A percentile compares a stretch with the other conserved stretches of the same genome.
Conservation (phyloP, 768 basidiomycete genomes). For the Terana coerulea region DNA sequence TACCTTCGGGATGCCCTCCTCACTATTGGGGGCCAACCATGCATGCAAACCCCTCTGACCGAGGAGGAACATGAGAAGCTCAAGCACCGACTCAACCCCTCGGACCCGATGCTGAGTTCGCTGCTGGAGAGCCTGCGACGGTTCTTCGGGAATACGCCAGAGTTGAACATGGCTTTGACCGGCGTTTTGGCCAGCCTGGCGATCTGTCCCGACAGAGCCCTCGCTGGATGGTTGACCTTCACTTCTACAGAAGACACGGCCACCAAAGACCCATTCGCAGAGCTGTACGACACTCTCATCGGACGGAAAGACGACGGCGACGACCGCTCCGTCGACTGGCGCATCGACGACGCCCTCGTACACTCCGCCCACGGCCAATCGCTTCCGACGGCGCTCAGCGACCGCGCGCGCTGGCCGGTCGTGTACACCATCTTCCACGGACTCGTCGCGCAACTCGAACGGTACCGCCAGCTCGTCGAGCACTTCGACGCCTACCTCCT, state of each 20-base stretch:
- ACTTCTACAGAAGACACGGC: conserved; percentile 38
- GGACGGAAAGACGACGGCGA: conserved; percentile 54
- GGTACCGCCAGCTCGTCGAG: conserved; percentile 69
- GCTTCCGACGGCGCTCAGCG: conserved; percentile 68
- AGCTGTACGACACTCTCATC: background rate
- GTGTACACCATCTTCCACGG: conserved; percentile 79
- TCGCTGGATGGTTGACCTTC: conserved; percentile 88
- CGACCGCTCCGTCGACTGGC: conserved; percentile 78
- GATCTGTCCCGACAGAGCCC: conserved; percentile 78
- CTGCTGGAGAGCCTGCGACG: conserved; percentile 66
- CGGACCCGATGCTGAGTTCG: conserved; percentile 69
- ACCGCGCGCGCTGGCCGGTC: conserved; percentile 69
- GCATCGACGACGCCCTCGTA: conserved; percentile 63
- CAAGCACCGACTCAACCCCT: conserved; percentile 76
- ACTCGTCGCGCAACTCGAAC: conserved; percentile 76
- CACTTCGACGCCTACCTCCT: conserved; percentile 81
- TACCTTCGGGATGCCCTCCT: conserved; percentile 75
- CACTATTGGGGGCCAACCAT: conserved; percentile 61
- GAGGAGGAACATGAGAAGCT: conserved; percentile 35
- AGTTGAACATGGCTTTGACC: conserved; percentile 85
- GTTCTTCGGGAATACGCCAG: conserved; percentile 85
- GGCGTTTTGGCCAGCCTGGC: conserved; percentile 78
- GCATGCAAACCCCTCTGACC: conserved; percentile 46
- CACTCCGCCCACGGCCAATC: conserved; percentile 52
- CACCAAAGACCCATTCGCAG: conserved; percentile 11